Conservation (phyloP, 345 rosid genomes). For the Eucalyptus regnans region DNA sequence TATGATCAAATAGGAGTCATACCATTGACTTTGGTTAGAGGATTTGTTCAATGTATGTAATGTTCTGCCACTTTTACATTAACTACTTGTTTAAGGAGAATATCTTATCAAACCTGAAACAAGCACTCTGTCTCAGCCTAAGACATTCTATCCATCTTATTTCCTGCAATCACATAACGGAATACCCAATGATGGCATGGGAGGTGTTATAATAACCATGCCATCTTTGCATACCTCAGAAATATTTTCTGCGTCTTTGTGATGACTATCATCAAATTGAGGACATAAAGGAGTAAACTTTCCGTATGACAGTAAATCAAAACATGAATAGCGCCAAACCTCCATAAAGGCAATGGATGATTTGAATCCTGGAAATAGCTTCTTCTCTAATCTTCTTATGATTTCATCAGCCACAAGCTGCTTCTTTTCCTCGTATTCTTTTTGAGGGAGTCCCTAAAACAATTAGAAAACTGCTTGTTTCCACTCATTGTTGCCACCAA, state of each 20-base stretch:
- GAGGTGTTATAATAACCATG: neutral
- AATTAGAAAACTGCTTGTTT: neutral
- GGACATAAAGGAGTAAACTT: neutral
- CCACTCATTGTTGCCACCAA: neutral
- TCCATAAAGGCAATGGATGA: slow-evolving; percentile 70
- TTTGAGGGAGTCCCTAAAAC: slow-evolving; percentile 52
- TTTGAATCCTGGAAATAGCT: slow-evolving; percentile 72
- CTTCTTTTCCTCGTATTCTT: slow-evolving; percentile 80
- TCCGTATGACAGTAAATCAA: neutral
- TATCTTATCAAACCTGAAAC: neutral
- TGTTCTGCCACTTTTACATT: neutral
- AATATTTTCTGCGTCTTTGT: neutral
- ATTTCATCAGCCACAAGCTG: slow-evolving; percentile 46
- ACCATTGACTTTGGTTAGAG: neutral
- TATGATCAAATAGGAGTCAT: neutral
- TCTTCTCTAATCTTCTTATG: slow-evolving; percentile 67
- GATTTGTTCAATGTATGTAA: neutral
- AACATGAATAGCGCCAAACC: slow-evolving; percentile 21
- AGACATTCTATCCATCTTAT: neutral
- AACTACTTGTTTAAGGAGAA: neutral
- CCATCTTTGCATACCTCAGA: neutral
- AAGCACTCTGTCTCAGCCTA: neutral
- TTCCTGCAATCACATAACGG: neutral
- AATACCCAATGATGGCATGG: neutral
- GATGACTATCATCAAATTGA: neutral